Evolutionary conservation across 75 land plant species (phyloP), one percentile per base, ranked within the genome.

Genomic region (Larix kaempferi): DNA sequence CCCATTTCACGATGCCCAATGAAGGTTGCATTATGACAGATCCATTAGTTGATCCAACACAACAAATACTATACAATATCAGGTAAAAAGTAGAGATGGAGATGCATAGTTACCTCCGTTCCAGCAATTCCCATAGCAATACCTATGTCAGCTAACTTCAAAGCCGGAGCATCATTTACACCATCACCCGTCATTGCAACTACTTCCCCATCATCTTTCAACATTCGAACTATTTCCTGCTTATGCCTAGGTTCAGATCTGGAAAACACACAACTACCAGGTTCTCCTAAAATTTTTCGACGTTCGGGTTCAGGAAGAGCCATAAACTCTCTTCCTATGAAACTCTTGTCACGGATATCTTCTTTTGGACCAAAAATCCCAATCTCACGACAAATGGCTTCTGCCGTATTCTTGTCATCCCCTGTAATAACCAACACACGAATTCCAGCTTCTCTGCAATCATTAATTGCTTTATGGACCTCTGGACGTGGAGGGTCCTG

Each of bases 151-250:
- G 88, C 88, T 27, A 81, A 81, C 77, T 95, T 95, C 80, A 95
- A 80, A 59, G 98, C 98, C 66, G 98, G 98, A 37, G 98, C 98
- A 87, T 95, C 98, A 86, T 95, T 95, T 57, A 95, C 98, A 58
- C 98, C 98, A 88, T 95, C 98, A n/a, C 98, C 98, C 26, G 98
- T 95, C 98, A 95, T 95, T 56, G 98, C 98, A 77, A 95, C 98
- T 26, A 95, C 95, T 82, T 95, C 98, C 52, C 97, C 97, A 78
- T 84, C 91, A 56, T 90, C 98, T 57, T 81, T 87, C 39, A 87
- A 80, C 56, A 87, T 77, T n/a, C 83, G 79, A 17, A 87, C 88
- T 56, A 87, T 85, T 49, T 87, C 98, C 62, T 95, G 98, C 64
- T 95, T 95, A 74, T 95, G 98, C 73, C 74, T 90, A 27, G 98